Evolutionary conservation across 352 stramenopile species (phyloP).

Genomic region (Pythium brachiatum): DNA sequence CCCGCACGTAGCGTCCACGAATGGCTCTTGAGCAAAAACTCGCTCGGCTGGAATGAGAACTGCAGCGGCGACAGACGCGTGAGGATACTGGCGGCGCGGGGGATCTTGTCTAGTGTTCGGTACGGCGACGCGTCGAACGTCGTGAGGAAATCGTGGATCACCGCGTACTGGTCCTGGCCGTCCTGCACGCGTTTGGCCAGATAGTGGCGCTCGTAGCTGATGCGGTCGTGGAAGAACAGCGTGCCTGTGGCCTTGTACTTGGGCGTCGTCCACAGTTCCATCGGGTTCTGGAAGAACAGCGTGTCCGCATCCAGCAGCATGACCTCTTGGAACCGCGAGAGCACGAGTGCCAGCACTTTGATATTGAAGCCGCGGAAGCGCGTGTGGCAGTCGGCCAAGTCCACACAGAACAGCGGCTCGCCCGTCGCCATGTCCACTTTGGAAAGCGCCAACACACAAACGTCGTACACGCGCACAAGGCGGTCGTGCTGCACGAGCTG

Average conservation of each 20-base stretch:
- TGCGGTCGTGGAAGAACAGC: slow-evolving; percentile 71
- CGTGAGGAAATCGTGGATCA: slow-evolving; percentile 15
- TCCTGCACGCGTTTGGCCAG: slow-evolving; percentile 31
- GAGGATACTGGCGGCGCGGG: slow-evolving; percentile 7
- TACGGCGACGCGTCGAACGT: slow-evolving; percentile 9
- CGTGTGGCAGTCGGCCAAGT: slow-evolving; percentile 39
- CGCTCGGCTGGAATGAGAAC: slow-evolving; percentile 38
- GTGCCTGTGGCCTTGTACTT: slow-evolving; percentile 58
- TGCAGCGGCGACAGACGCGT: slow-evolving; percentile 19
- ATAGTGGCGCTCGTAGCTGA: slow-evolving; percentile 43
- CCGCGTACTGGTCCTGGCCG: slow-evolving; percentile 13
- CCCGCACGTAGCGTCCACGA: slow-evolving; percentile 67
- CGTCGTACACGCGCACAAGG: slow-evolving; percentile 63
- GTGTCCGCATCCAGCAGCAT: slow-evolving; percentile 80
- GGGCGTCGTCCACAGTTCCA: slow-evolving; percentile 44
- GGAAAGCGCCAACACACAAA: slow-evolving; percentile 37
- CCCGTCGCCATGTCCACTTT: slow-evolving; percentile 24
- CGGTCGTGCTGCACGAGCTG: slow-evolving; percentile 32
- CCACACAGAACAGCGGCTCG: slow-evolving; percentile 47
- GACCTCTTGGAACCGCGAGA: slow-evolving; percentile 67
- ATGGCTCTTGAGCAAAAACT: slow-evolving; percentile 55
- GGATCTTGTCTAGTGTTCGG: neutral
- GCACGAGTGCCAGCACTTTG: slow-evolving; percentile 61
- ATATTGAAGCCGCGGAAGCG: slow-evolving; percentile 61
- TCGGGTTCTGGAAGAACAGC: slow-evolving; percentile 62